Percentiles rank a stretch among this genome's conserved stretches.
Evolutionary conservation across 176 grass and related monocot species (phyloP).

Genomic region (Urochloa ruziziensis): DNA sequence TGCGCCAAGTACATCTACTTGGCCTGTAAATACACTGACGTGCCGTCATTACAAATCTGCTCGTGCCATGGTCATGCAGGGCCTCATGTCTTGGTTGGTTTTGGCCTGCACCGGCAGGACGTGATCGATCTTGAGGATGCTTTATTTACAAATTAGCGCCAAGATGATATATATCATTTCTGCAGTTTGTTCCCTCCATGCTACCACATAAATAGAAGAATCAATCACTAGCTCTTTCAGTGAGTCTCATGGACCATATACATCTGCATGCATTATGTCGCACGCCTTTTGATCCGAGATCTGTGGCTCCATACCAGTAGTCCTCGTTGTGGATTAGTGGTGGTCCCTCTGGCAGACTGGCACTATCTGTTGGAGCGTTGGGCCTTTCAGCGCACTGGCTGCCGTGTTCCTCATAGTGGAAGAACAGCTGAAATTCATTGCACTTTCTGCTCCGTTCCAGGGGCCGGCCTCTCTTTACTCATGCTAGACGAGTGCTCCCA

Average conservation of each 20-base stretch:
- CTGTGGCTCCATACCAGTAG: neutral
- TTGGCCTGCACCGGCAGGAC: no score
- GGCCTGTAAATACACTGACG: no score
- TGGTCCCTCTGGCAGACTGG: neutral
- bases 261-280: neutral
- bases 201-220: no score
- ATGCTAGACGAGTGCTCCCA: neutral
- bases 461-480: neutral
- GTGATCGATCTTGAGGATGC: no score
- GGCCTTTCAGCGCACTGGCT: neutral
- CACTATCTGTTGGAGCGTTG: neutral
- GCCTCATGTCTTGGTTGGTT: no score
- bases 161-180: no score
- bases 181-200: no score
- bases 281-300: neutral
- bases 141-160: no score
- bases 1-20: no score
- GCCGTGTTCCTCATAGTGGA: neutral
- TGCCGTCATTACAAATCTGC: no score
- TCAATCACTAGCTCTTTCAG: no score
- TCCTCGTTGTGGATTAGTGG: neutral
- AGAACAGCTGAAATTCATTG: neutral
- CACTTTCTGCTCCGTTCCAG: neutral
- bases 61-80: no score
- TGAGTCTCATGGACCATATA: neutral